Evolutionary conservation across 2,329 filamentous ascomycete species (phyloP).

Genomic region (Cercospora berteroae): DNA sequence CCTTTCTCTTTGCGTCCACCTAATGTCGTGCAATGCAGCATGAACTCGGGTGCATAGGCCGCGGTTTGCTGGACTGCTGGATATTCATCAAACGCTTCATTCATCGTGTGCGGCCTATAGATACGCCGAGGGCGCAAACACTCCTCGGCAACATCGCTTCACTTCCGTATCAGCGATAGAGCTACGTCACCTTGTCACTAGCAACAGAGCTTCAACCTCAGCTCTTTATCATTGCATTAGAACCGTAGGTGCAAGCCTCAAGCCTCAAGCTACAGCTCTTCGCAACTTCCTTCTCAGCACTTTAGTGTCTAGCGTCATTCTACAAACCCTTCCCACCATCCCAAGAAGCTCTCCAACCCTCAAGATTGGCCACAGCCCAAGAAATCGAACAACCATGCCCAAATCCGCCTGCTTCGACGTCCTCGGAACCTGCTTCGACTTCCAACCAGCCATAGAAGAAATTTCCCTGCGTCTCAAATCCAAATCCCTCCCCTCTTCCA

Average conservation of each 20-base stretch:
- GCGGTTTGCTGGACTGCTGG: not conserved
- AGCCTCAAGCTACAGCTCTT: not conserved
- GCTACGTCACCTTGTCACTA: conserved; percentile 5
- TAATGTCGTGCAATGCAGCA: not conserved
- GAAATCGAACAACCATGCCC: conserved; percentile 11
- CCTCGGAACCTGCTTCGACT: conserved; percentile 35
- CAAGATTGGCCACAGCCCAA: not conserved
- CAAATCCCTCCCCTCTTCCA: conserved; percentile 22
- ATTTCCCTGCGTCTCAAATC: conserved; percentile 27
- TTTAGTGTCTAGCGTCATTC: not conserved
- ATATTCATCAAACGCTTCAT: not conserved
- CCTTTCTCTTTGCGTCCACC: not conserved
- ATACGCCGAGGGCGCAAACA: not conserved
- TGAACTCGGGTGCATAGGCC: not conserved
- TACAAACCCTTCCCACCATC: not conserved
- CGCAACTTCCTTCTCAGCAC: not conserved
- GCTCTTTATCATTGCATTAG: not conserved
- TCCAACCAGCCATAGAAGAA: conserved; percentile 27
- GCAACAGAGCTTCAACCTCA: conserved; percentile 7
- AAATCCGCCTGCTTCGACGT: conserved; percentile 36
- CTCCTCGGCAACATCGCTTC: not conserved
- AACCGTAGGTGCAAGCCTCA: not conserved
- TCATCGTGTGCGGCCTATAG: not conserved
- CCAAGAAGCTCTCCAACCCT: not conserved
- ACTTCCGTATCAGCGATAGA: not conserved